Evolutionary conservation across 2,329 filamentous ascomycete genomes (phyloP), one percentile per base, ranked within the genome.

Genomic region (Geosmithia morbida): DNA sequence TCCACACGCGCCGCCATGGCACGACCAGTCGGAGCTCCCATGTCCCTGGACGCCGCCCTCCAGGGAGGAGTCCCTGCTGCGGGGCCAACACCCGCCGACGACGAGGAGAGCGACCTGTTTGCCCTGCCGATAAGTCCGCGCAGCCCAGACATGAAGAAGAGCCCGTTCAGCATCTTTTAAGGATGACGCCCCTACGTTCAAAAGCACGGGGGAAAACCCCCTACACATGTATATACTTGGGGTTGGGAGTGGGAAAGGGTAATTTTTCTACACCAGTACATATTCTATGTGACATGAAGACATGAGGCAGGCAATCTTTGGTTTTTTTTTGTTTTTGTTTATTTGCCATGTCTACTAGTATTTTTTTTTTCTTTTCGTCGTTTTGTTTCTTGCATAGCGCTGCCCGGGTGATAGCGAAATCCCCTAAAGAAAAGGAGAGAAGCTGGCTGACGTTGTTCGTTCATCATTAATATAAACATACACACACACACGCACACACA

Each of bases 81-180:
- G 52, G 6, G 50, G 19, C 22, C 22, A 5, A 26, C 22, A 8
- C 22, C 22, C 22, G 22, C 19, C 19, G 41, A 20, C 19, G 41
- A 41, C 16, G 43, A 52, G 1, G 83, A 87, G 53, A 87, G 94
- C 49, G 89, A 85, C 41, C 70, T 95, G 2, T 96, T 96, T 59
- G 88, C 87, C 0, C 74, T 94, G 46, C 87, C 87, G 1, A 79
- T 95, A 66, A 90, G 85, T 57, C 88, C 88, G 1, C 73, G 88
- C 46, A 89, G 85, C 56, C 88, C 88, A 0, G 87, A 94, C 54
- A 87, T 92, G 71, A 79, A 81, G 47, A 85, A 81, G 55, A 89
- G 85, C 58, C 88, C 87, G 0, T 96, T 95, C 58, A 79, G 75
- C 55, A 65, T 76, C 22, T 52, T 20, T n/a, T 45, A 33, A 26